Conservation (phyloP, 2,329 filamentous ascomycete species). For the Cercospora sp. region DNA sequence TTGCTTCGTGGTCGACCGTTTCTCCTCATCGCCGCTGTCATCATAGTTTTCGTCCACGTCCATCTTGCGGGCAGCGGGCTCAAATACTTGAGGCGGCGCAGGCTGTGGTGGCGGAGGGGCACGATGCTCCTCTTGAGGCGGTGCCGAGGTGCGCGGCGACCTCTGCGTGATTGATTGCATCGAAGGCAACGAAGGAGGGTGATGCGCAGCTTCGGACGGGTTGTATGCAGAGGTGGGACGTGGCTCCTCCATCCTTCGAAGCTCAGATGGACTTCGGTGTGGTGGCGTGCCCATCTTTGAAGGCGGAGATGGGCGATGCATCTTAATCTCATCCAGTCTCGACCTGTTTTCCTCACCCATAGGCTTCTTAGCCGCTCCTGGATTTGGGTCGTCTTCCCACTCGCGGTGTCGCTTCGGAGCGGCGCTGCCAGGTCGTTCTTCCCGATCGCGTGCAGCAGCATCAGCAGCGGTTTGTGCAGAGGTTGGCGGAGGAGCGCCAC, state of each 20-base stretch:
- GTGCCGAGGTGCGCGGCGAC: constrained; percentile 55
- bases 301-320: constrained; percentile 61
- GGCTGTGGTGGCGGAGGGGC: constrained; percentile 31
- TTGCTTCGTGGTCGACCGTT: constrained; percentile 48
- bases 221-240: constrained; percentile 72
- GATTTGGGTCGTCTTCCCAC: constrained; percentile 75
- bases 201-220: constrained; percentile 88
- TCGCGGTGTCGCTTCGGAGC: constrained; percentile 83
- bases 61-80: constrained; percentile 91
- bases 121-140: constrained; percentile 47
- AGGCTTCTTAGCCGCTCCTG: constrained; percentile 69
- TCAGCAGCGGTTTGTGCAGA: constrained; percentile 61
- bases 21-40: constrained; percentile 85
- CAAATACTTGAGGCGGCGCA: constrained; percentile 55
- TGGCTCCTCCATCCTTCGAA: constrained; percentile 61
- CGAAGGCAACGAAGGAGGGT: constrained; percentile 65
- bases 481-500: constrained; percentile 67
- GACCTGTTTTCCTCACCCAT: constrained; percentile 85
- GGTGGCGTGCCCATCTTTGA: constrained; percentile 61
- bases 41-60: constrained; percentile 98
- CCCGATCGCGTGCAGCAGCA: constrained; percentile 63
- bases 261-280: constrained; percentile 74
- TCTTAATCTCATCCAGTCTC: constrained; percentile 79
- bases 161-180: constrained; percentile 49
- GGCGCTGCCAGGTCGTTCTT: constrained; percentile 74